Evolutionary conservation across 495 filamentous ascomycete species (phyloP), one percentile per base, ranked within the genome.

Genomic region (Annulohypoxylon nitens): DNA sequence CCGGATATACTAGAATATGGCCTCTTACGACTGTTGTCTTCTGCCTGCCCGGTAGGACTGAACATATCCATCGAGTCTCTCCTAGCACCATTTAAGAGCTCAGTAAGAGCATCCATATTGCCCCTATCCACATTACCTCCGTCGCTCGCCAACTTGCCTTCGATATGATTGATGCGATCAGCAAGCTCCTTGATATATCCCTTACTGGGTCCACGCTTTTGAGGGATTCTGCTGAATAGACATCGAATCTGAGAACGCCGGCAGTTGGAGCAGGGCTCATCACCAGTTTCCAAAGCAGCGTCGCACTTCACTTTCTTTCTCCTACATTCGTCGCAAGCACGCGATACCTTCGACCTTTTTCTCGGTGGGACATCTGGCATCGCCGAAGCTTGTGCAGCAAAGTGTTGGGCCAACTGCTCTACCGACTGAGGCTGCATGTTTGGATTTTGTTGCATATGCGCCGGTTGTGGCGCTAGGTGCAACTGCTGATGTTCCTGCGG

Each of bases 241-340:
- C 95, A 98, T 10, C 87, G 86, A 10, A 90, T 89, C 3, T 88
- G 87, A 5, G 94, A 90, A 43, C 95, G 88, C 59, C 90, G 90
- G 79, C 95, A 98, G 75, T 93, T 96, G 2, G 93, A 92, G 76
- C 95, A 98, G 12, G 91, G 90, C 73, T 92, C 90, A 11, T 92
- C 90, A 20, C 90, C 90, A 10, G 88, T 88, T 76, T 97, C 94
- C 10, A 91, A 91, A 65, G 89, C 90, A 4, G 94, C 93, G 84
- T 98, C 95, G 74, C 95, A 98, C 75, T 94, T 93, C 71, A 98
- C 94, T 91, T 98, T 98, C 80, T 98, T 98, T 59, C 95, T 88
- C 57, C 95, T 88, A 77, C 95, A 98, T 76, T 98, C 95, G 80
- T 98, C 95, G 71, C 95, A 98, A 1, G 95, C 95, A 26, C 95